Base-by-base conservation (phyloP, 371 early-diverging fungal genomes). In the Dinochytrium kinnereticum region DNA sequence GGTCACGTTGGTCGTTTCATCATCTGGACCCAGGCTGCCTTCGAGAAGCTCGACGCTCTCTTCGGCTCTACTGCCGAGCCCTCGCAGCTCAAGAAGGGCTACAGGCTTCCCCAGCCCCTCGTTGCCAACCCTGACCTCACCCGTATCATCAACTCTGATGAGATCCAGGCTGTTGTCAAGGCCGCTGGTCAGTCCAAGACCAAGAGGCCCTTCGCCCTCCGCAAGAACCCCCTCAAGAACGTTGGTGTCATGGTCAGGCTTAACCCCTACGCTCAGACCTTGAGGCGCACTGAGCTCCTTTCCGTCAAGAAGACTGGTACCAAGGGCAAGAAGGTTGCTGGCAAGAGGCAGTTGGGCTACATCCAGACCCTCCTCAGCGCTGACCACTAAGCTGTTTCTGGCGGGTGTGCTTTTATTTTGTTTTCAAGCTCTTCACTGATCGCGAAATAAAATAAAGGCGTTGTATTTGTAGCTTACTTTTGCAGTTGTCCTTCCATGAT, bases 1-100 rank as follows among this genome's bases (percentile, higher is more conserved):
- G 99, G 99, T 84, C 97, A 99, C 90, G 88, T 98, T 77, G 99
- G 99, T 78, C 97, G 99, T 85, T 98, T 99, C 89, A 89, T 98
- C 87, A 96, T 99, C 92, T 99, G 99, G 99, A 98, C 99, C 81
- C 91, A 97, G 88, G 84, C 90, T 71, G 99, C 99, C 74, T 95
- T 99, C 84, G 92, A 93, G 82, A 90, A 93, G 72, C 91, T 99
- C 78, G 95, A 98, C 88, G 87, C 91, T 80, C 88, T 99, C 83
- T 99, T 92, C 86, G 99, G 99, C 85, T 92, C 97, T 76, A 88
- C 90, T 86, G 89, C 90, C 81, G 86, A 88, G 77, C 85, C 90
- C 65, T 89, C 97, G 68, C 77, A 90, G 85, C 88, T 93, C 84
- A 98, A 97, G 93, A 93, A 91, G 90, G 94, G 94, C 86, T 99